Percentiles rank a stretch among this genome's conserved stretches.
Conservation (phyloP, 1,139 yeast genomes). For the Kodamaea anthophila region DNA sequence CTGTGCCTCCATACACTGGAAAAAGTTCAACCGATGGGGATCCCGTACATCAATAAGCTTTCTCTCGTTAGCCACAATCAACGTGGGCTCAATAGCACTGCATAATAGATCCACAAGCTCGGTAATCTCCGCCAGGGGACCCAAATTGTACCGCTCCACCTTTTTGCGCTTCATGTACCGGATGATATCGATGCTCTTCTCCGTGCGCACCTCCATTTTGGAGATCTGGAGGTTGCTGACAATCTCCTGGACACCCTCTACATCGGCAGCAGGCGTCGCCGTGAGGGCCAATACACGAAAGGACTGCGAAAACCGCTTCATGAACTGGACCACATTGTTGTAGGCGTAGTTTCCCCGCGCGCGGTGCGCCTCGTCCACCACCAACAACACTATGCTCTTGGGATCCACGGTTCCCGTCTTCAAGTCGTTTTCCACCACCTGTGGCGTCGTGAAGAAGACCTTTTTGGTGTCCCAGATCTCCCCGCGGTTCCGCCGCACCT, state of each 20-base stretch:
- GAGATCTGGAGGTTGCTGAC: conserved; percentile 70
- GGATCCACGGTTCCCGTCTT: conserved; percentile 72
- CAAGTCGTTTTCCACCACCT: conserved; percentile 88
- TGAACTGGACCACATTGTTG: conserved; percentile 66
- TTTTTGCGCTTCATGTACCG: conserved; percentile 71
- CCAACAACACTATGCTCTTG: conserved; percentile 63
- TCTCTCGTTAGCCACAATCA: conserved; percentile 58
- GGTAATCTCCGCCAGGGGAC: conserved; percentile 45
- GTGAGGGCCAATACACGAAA: conserved; percentile 80
- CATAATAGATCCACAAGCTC: conserved; percentile 40
- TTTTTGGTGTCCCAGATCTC: conserved; percentile 71
- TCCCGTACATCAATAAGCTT: conserved; percentile 59
- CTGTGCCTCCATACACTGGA: conserved; percentile 65
- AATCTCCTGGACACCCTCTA: conserved; percentile 84
- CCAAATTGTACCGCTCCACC: conserved; percentile 54
- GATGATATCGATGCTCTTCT: conserved; percentile 72
- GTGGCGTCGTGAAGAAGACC: conserved; percentile 94
- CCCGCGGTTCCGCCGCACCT: conserved; percentile 55
- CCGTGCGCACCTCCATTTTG: conserved; percentile 79
- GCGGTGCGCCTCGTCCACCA: conserved; percentile 94
- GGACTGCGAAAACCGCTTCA: conserved; percentile 57
- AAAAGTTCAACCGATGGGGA: conserved; percentile 64
- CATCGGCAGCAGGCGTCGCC: conserved; percentile 89
- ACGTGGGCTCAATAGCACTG: conserved; percentile 57
- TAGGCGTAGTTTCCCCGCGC: conserved; percentile 89